Evolutionary conservation across 768 basidiomycete genomes (phyloP).

Genomic region (Phaeotremella skinneri): DNA sequence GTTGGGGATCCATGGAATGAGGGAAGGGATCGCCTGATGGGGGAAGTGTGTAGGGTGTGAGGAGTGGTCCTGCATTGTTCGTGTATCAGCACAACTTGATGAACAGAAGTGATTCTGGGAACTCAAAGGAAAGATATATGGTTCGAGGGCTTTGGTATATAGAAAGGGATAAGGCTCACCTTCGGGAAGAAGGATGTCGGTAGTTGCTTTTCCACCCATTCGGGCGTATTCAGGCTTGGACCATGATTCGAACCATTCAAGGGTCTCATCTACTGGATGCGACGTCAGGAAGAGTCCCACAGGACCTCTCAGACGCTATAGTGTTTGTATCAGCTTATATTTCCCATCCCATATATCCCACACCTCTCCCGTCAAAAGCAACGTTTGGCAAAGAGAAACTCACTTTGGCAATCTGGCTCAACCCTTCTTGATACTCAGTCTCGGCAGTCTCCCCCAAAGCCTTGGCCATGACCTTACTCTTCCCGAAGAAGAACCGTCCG

Average conservation of each 20-base stretch:
- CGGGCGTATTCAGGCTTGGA: slow-evolving; percentile 87
- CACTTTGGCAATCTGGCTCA: slow-evolving; percentile 77
- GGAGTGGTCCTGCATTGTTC: slow-evolving; percentile 66
- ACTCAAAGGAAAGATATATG: neutral
- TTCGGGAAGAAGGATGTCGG: slow-evolving; percentile 69
- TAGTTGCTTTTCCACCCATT: slow-evolving; percentile 72
- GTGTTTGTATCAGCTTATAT: no score
- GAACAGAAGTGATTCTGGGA: neutral
- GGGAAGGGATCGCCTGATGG: slow-evolving; percentile 76
- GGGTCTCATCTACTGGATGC: slow-evolving; percentile 81
- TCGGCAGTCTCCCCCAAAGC: slow-evolving; percentile 83
- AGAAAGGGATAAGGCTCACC: slow-evolving; percentile 37
- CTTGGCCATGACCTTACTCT: slow-evolving; percentile 83
- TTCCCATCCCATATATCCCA: no score
- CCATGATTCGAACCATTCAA: slow-evolving; percentile 92
- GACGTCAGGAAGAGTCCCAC: slow-evolving; percentile 91
- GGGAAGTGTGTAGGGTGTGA: slow-evolving; percentile 63
- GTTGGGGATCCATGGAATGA: slow-evolving; percentile 94
- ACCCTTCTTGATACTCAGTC: slow-evolving; percentile 75
- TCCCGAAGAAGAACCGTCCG: slow-evolving; percentile 85
- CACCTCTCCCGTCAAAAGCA: neutral
- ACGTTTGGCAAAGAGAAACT: no score
- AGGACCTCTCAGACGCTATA: slow-evolving; percentile 88
- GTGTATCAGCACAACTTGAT: slow-evolving; percentile 2
- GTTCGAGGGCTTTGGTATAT: neutral